A percentile compares a stretch with the other conserved stretches of the same genome.
These are phyloP conservation scores for Aquanectria penicillioides DNA, from an alignment of 2,329 filamentous ascomycete species.

Conservation along the genomic window DNA sequence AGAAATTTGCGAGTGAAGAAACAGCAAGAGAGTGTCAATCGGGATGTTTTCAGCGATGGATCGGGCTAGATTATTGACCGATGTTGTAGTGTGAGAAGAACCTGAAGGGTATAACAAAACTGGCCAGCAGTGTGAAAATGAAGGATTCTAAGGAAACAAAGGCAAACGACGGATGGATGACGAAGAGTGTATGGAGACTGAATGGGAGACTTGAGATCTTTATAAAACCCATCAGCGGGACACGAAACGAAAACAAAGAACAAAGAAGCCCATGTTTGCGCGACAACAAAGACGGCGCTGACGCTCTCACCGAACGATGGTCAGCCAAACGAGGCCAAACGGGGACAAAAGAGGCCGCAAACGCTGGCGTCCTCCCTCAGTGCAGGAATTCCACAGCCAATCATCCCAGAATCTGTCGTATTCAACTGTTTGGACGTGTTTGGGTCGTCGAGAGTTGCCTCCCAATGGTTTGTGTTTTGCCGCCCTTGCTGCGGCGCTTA, in stretches of 20 bases:
- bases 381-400: slow-evolving; percentile 25
- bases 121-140: slow-evolving; percentile 30
- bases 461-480: slow-evolving; percentile 36
- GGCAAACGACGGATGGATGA: slow-evolving; percentile 2
- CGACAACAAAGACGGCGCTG: not conserved
- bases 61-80: not conserved
- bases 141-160: not conserved
- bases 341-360: no score
- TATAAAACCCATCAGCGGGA: no score
- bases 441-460: slow-evolving; percentile 9
- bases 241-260: not conserved
- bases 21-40: not conserved
- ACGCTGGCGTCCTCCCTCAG: slow-evolving; percentile 16
- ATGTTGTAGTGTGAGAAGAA: not conserved
- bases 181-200: slow-evolving; percentile 7
- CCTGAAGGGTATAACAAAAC: slow-evolving; percentile 2
- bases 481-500: slow-evolving; percentile 35
- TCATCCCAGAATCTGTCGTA: slow-evolving; percentile 15
- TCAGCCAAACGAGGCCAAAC: slow-evolving; percentile 8
- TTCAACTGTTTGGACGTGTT: slow-evolving; percentile 21
- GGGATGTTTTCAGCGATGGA: not conserved
- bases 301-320: not conserved
- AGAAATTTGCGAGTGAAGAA: not conserved
- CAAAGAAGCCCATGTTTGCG: not conserved
- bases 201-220: slow-evolving; percentile 3